These are phyloP conservation scores for Acanthamoeba sp. DNA, from an alignment of 208 protist genomes.

Conservation along the genomic window DNA sequence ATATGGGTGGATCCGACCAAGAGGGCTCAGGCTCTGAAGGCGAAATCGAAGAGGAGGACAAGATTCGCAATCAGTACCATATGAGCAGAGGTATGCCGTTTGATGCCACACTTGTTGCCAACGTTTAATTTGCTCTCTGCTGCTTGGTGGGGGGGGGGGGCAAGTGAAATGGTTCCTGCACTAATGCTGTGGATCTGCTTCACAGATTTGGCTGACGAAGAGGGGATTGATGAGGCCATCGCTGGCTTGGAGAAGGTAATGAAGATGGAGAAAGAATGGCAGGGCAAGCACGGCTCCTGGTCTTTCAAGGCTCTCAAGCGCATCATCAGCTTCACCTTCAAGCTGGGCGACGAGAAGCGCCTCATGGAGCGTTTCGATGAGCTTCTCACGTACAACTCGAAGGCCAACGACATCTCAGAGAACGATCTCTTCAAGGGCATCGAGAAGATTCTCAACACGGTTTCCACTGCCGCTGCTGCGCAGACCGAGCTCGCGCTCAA, in stretches of 20 bases:
- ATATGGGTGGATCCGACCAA: neutral
- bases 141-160: neutral
- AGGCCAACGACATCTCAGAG: conserved; percentile 61
- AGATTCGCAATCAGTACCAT: conserved; percentile 93
- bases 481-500: conserved; percentile 72
- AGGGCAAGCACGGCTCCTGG: conserved; percentile 90
- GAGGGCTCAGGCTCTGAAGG: conserved; percentile 76
- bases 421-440: conserved; percentile 92
- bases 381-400: conserved; percentile 85
- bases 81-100: conserved; percentile 89
- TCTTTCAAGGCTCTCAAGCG: conserved; percentile 96
- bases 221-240: conserved; percentile 90
- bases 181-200: neutral
- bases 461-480: conserved; percentile 84
- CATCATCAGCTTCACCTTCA: conserved; percentile 92
- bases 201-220: conserved; percentile 83
- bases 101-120: neutral
- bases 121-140: neutral
- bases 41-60: conserved; percentile 87
- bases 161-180: neutral
- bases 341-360: conserved; percentile 90
- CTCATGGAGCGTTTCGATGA: conserved; percentile 91
- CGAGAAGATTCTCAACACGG: conserved; percentile 94
- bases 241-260: conserved; percentile 90
- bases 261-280: conserved; percentile 88